These are phyloP conservation scores for Tremella mesenterica DNA, from an alignment of 768 basidiomycete species.

Conservation along the genomic window DNA sequence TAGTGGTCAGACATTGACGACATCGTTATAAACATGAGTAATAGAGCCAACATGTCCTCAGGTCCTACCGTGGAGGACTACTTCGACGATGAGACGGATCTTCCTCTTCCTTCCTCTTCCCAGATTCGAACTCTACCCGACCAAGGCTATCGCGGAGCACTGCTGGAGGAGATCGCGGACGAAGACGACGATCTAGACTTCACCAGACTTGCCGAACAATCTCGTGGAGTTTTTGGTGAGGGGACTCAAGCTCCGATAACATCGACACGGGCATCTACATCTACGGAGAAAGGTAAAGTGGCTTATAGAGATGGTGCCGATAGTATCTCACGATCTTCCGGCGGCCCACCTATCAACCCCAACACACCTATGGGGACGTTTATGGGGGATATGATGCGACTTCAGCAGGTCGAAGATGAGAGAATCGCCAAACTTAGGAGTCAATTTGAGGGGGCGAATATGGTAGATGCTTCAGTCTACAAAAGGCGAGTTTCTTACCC, in stretches of 20 bases:
- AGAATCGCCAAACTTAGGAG: conserved; percentile 31
- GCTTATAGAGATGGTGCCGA: conserved; percentile 1
- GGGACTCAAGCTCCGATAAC: conserved; percentile 7
- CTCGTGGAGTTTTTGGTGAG: conserved; percentile 34
- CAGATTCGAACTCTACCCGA: conserved; percentile 50
- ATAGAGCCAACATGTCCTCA: conserved; percentile 51
- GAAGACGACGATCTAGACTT: conserved; percentile 47
- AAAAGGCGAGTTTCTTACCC: conserved; percentile 28
- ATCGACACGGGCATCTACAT: not conserved
- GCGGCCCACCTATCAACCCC: conserved; percentile 14
- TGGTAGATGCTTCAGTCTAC: conserved; percentile 30
- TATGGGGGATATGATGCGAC: conserved; percentile 45
- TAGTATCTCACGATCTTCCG: conserved; percentile 1
- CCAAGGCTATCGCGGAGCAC: conserved; percentile 61
- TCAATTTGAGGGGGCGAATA: conserved; percentile 33
- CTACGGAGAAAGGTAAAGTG: not conserved
- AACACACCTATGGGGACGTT: conserved; percentile 43
- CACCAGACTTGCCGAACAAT: conserved; percentile 30
- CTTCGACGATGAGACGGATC: conserved; percentile 93
- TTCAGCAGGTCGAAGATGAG: conserved; percentile 40
- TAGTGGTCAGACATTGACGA: not conserved
- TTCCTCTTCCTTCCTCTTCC: conserved; percentile 58
- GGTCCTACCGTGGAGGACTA: conserved; percentile 55
- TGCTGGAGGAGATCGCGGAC: conserved; percentile 69
- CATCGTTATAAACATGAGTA: not conserved